Percentiles rank a stretch among this genome's conserved stretches.
phyloP scores from a whole-genome alignment of 1,284 basidiomycete genomes.

The Trichosporon sp. region DNA sequence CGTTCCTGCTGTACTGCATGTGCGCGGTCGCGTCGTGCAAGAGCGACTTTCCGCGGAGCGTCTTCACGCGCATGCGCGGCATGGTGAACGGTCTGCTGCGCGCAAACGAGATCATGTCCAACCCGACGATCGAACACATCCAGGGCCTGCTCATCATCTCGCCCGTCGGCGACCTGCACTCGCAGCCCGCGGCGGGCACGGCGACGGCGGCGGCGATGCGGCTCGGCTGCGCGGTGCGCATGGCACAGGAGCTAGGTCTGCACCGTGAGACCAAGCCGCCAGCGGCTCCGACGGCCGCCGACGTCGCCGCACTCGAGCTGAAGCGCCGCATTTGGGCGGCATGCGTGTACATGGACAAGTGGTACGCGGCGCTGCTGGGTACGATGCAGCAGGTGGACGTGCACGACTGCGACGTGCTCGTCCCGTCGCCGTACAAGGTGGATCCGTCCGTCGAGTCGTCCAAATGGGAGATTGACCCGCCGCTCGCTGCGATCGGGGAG shows the following conservation, averaged over 20 bases:
- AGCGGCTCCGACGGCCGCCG: conserved; percentile 31
- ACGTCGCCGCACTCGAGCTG: conserved; percentile 62
- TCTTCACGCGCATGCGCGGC: conserved; percentile 78
- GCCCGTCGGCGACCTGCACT: conserved; percentile 51
- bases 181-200: conserved; percentile 46
- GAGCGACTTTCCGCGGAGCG: conserved; percentile 71
- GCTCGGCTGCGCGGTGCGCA: conserved; percentile 62
- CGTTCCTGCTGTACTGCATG: conserved; percentile 77
- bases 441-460: conserved; percentile 54
- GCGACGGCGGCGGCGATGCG: conserved; percentile 46
- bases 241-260: conserved; percentile 90
- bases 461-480: conserved; percentile 52
- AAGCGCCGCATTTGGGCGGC: conserved; percentile 82
- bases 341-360: conserved; percentile 85
- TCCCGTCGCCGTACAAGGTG: conserved; percentile 65
- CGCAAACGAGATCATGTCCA: conserved; percentile 82
- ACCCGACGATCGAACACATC: conserved; percentile 78
- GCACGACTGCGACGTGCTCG: conserved; percentile 83
- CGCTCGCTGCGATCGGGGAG: conserved; percentile 54
- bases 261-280: conserved; percentile 59
- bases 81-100: conserved; percentile 82
- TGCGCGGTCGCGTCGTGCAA: conserved; percentile 84
- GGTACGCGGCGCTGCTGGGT: conserved; percentile 54
- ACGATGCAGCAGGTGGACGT: conserved; percentile 80
- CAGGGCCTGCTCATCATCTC: conserved; percentile 68